phyloP scores from a whole-genome alignment of 2,329 filamentous ascomycete species.

The Coniochaeta sp. region DNA sequence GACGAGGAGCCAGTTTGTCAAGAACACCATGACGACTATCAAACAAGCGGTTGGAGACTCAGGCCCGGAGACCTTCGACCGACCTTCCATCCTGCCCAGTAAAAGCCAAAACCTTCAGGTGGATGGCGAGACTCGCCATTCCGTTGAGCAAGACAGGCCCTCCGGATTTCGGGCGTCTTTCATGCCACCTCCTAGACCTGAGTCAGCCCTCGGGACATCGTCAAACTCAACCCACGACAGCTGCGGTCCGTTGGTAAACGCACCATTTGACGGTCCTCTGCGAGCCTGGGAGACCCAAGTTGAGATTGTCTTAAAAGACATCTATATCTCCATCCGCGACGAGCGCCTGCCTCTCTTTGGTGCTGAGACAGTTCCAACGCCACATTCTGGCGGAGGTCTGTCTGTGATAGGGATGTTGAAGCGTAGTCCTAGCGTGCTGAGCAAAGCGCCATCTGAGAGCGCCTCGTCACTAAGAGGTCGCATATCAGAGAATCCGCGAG shows the following conservation, averaged over 20 bases:
- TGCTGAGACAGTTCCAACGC: slow-evolving; percentile 41
- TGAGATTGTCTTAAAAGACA: slow-evolving; percentile 84
- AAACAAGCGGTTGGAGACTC: slow-evolving; percentile 67
- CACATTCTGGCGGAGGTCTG: slow-evolving; percentile 52
- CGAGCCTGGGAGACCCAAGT: slow-evolving; percentile 84
- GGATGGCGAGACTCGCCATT: slow-evolving; percentile 23
- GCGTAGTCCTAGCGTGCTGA: slow-evolving; percentile 82
- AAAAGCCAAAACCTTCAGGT: slow-evolving; percentile 20
- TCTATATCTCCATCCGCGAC: slow-evolving; percentile 83
- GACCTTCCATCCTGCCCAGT: slow-evolving; percentile 45
- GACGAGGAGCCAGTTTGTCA: slow-evolving; percentile 90
- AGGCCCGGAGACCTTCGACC: slow-evolving; percentile 58
- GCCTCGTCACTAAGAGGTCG: slow-evolving; percentile 64
- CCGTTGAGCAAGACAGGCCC: slow-evolving; percentile 29
- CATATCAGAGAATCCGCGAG: slow-evolving; percentile 48
- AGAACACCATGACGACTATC: slow-evolving; percentile 91
- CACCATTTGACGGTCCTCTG: slow-evolving; percentile 65
- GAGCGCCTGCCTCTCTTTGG: slow-evolving; percentile 83
- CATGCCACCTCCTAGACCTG: slow-evolving; percentile 38
- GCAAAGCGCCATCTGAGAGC: slow-evolving; percentile 84
- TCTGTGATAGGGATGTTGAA: slow-evolving; percentile 73
- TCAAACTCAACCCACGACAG: slow-evolving; percentile 37
- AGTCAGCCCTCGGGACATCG: slow-evolving; percentile 31
- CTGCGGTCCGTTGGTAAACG: slow-evolving; percentile 70
- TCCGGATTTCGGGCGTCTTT: slow-evolving; percentile 41